Evolutionary conservation across 148 eudicot species (phyloP).

Genomic region (Rhododendron henanense): DNA sequence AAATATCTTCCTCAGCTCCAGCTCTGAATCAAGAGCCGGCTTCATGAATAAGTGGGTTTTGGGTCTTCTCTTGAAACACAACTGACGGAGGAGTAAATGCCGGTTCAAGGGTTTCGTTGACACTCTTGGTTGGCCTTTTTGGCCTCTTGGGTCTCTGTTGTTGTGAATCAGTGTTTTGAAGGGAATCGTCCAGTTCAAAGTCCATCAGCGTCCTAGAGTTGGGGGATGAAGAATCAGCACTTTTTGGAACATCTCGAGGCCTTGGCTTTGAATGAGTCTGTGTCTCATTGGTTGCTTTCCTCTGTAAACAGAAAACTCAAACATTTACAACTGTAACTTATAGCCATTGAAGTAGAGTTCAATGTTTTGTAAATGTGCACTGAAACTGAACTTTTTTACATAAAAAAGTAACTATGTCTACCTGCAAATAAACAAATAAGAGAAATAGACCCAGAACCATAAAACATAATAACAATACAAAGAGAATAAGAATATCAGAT

Average conservation of each 20-base stretch:
- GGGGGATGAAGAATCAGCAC: constrained; percentile 31
- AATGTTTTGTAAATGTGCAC: background rate
- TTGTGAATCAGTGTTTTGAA: constrained; percentile 23
- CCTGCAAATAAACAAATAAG: background rate
- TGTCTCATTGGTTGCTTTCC: constrained; percentile 59
- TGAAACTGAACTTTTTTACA: background rate
- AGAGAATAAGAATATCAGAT: background rate
- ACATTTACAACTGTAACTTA: background rate
- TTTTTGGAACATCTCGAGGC: constrained; percentile 33
- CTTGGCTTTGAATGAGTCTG: constrained; percentile 43
- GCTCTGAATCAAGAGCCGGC: constrained; percentile 7
- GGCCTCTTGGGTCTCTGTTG: constrained; percentile 62
- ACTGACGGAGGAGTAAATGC: constrained; percentile 42
- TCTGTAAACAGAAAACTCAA: constrained; percentile 43
- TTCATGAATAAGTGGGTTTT: constrained; percentile 18
- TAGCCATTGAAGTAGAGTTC: background rate
- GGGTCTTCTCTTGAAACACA: constrained; percentile 20
- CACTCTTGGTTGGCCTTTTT: constrained; percentile 88
- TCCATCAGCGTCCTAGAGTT: constrained; percentile 24
- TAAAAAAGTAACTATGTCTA: background rate
- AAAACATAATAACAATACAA: background rate
- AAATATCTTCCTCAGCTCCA: constrained; percentile 3
- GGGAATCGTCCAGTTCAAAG: constrained; percentile 38
- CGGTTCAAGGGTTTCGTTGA: constrained; percentile 76
- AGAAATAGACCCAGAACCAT: background rate